Conservation (phyloP, 495 filamentous ascomycete genomes). For the Neurospora sp. region DNA sequence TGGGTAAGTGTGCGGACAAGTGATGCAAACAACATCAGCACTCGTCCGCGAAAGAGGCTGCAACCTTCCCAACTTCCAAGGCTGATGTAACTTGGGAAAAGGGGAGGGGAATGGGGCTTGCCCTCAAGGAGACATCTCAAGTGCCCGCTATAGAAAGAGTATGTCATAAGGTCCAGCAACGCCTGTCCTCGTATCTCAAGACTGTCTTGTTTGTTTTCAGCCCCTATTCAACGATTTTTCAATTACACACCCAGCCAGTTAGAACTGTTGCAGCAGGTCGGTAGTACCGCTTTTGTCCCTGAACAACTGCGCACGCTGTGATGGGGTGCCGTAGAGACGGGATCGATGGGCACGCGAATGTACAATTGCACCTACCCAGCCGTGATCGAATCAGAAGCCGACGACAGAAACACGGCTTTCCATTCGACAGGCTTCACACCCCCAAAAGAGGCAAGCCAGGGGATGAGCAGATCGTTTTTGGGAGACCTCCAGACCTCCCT, state of each 20-base stretch:
- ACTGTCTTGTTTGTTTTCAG: background rate
- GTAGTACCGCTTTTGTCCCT: background rate
- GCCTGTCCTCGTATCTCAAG: background rate
- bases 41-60: background rate
- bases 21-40: background rate
- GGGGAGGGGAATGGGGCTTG: background rate
- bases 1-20: background rate
- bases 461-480: background rate
- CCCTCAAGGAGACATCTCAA: background rate
- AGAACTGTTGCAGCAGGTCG: background rate
- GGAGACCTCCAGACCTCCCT: background rate
- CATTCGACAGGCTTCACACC: background rate
- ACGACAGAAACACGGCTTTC: background rate
- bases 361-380: background rate
- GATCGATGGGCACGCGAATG: background rate
- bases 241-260: background rate
- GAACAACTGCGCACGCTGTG: background rate
- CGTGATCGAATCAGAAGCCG: background rate
- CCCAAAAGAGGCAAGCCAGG: background rate
- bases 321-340: background rate
- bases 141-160: background rate
- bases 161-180: background rate
- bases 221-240: background rate
- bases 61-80: background rate
- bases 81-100: background rate